Evolutionary conservation across 192 early-diverging fungal species (phyloP).

Genomic region (Dissophora globulifera): DNA sequence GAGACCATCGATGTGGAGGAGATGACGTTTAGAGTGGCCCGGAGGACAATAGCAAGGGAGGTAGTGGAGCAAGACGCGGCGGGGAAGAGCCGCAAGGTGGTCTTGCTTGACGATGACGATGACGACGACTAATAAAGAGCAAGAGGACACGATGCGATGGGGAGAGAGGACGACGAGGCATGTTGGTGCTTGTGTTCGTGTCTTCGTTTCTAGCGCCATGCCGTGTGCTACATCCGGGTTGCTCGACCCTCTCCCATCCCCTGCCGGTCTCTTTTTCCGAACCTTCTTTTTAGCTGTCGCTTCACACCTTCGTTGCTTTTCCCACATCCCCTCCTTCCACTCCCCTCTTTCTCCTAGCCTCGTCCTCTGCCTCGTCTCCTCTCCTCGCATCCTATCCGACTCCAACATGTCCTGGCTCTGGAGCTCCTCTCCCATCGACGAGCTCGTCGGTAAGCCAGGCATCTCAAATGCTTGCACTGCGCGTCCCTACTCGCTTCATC

Average conservation of each 20-base stretch:
- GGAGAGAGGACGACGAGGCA: neutral
- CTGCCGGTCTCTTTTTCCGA: neutral
- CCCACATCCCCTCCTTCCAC: neutral
- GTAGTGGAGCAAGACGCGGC: neutral
- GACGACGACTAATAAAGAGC: neutral
- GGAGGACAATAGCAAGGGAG: too few relatives aligned
- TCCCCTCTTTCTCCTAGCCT: neutral
- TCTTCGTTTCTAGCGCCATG: too few relatives aligned
- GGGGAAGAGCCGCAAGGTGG: neutral
- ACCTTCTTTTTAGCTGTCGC: neutral
- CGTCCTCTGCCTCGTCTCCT: too few relatives aligned
- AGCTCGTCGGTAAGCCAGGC: slow-evolving; percentile 55
- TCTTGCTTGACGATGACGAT: slow-evolving; percentile 4
- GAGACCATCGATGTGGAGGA: neutral
- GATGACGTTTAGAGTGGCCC: slow-evolving; percentile 5
- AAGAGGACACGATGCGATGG: neutral
- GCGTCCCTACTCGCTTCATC: too few relatives aligned
- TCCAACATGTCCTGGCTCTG: slow-evolving; percentile 53
- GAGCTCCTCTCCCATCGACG: slow-evolving; percentile 55
- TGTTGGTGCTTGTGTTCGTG: neutral
- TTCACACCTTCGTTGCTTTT: neutral
- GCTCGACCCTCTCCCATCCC: neutral
- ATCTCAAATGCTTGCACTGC: neutral
- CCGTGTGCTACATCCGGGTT: neutral
- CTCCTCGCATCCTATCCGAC: too few relatives aligned